phyloP scores from a whole-genome alignment of 208 protist species.

The Crithidia bombi region DNA sequence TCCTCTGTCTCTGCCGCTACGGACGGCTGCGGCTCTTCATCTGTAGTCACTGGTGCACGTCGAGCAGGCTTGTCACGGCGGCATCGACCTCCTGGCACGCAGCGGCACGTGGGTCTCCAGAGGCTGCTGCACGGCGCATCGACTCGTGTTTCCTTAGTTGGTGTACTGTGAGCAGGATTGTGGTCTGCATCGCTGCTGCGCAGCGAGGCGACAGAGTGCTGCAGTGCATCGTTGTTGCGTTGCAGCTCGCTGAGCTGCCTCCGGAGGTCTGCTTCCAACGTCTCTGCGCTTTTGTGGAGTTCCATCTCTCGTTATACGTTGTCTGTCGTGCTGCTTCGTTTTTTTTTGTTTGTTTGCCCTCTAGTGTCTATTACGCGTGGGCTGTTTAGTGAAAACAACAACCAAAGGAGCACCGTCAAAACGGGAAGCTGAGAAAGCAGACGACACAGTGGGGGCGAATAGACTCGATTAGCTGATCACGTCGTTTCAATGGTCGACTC shows the following conservation, averaged over 20 bases:
- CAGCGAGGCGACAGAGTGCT: slow-evolving; percentile 17
- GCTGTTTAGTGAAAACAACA: no score
- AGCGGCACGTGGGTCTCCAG: neutral
- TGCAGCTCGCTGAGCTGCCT: slow-evolving; percentile 22
- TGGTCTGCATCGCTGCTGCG: neutral
- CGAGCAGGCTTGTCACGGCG: no score
- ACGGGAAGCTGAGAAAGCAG: no score
- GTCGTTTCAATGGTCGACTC: neutral
- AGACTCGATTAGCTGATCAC: no score
- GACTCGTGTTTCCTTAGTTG: no score
- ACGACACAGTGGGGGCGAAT: no score
- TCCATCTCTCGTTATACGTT: slow-evolving; percentile 10
- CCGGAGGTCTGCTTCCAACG: slow-evolving; percentile 11
- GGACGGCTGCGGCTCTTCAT: neutral
- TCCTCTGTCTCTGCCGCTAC: neutral
- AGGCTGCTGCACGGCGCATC: no score
- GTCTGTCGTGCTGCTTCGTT: neutral
- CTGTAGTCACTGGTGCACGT: no score
- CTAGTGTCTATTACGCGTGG: neutral
- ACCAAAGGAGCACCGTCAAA: no score
- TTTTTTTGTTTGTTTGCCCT: neutral
- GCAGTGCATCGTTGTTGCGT: slow-evolving; percentile 2
- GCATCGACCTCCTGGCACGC: neutral
- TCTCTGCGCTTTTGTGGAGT: neutral
- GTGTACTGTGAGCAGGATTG: no score